Percentiles rank a stretch among this genome's conserved stretches.
Evolutionary conservation across 306 rosid species (phyloP).

Genomic region (Lagenaria siceraria): DNA sequence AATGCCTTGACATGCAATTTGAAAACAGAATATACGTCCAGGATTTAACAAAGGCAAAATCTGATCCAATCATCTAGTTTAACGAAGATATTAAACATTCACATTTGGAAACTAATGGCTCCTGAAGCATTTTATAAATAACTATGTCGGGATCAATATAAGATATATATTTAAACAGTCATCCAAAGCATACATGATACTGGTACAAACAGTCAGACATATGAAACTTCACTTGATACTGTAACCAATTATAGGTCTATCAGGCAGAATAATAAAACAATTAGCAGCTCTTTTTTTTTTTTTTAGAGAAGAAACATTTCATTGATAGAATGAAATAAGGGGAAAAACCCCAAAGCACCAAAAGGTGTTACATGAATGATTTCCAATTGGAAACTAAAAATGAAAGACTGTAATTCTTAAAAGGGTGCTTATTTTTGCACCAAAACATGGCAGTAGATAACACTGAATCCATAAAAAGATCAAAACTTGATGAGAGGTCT

Average conservation of each 20-base stretch:
- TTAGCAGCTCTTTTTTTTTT: neutral
- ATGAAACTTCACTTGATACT: neutral
- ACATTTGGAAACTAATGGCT: neutral
- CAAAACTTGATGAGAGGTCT: too few species aligned
- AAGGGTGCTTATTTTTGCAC: too few species aligned
- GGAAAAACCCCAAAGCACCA: too few species aligned
- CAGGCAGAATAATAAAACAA: neutral
- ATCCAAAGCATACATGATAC: neutral
- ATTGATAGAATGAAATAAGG: too few species aligned
- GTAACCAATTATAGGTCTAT: neutral
- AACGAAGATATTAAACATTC: neutral
- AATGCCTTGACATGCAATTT: neutral
- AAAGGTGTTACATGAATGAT: too few species aligned
- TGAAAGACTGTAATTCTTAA: too few species aligned
- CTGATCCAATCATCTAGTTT: slow-evolving; percentile 5
- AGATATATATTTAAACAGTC: neutral
- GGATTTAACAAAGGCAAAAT: neutral
- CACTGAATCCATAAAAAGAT: too few species aligned
- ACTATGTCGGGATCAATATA: neutral
- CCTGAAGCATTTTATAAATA: neutral
- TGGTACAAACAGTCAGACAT: neutral
- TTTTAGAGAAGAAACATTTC: too few species aligned
- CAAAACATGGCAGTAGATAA: too few species aligned
- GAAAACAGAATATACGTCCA: neutral
- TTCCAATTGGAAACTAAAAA: too few species aligned